phyloP scores from a whole-genome alignment of 139 green algal genomes.

The Chlamydomonas eustigma region DNA sequence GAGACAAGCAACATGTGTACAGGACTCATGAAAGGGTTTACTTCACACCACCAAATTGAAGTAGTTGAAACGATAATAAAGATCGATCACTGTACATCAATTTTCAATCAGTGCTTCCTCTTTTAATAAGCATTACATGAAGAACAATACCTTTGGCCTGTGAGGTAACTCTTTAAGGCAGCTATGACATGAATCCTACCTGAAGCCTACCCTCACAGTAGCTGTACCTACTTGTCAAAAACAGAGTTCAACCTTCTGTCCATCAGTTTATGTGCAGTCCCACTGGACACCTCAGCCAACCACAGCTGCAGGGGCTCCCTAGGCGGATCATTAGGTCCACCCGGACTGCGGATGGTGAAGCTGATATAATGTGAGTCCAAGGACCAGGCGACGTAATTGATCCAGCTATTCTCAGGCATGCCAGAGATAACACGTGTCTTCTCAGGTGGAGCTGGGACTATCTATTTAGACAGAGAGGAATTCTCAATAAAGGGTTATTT shows the following conservation, averaged over 20 bases:
- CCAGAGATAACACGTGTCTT: constrained; percentile 48
- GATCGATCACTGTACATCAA: too few relatives aligned
- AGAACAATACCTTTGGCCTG: too few relatives aligned
- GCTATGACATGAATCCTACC: too few relatives aligned
- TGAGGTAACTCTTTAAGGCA: too few relatives aligned
- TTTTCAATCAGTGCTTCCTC: too few relatives aligned
- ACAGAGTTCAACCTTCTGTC: constrained; percentile 42
- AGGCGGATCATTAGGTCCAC: constrained; percentile 47
- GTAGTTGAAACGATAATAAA: too few relatives aligned
- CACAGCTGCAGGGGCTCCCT: constrained; percentile 78
- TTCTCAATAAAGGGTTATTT: too few relatives aligned
- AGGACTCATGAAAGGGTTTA: too few relatives aligned
- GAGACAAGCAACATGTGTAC: too few relatives aligned
- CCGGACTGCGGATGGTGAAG: constrained; percentile 75
- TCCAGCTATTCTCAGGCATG: constrained; percentile 62
- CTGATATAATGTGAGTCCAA: constrained; percentile 65
- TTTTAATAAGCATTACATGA: too few relatives aligned
- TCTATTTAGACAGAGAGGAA: not conserved
- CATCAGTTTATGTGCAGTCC: not conserved
- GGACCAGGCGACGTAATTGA: constrained; percentile 78
- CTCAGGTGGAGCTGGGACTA: constrained; percentile 41
- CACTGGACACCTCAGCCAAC: constrained; percentile 75
- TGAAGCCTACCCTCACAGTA: too few relatives aligned
- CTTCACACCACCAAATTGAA: too few relatives aligned
- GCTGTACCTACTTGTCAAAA: constrained; percentile 34